Base-by-base conservation (phyloP, 331 rosid genomes). In the Malus hybrid region DNA sequence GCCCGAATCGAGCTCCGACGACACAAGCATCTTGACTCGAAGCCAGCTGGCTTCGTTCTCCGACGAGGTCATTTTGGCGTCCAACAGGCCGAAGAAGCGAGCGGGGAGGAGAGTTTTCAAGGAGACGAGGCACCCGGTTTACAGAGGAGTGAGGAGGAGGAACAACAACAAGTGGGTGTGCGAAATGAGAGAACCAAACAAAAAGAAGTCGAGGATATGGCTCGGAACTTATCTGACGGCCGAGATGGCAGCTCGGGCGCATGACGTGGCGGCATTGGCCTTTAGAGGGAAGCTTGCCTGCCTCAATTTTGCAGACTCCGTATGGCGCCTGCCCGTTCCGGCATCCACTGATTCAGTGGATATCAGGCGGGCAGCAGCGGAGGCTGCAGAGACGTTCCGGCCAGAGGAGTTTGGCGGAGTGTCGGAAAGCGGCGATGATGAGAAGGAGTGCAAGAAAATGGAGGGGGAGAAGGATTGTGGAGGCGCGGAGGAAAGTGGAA, bases 191-290 rank as follows among this genome's bases (percentile, higher is more conserved):
- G 91, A 90, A 16, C 98, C 97, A 0, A 85, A 86, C 52, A 79
- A 82, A 64, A 90, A 88, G 44, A 19, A 63, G 6, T 63, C 88
- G 0, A 86, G 96, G 61, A 86, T 93, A 14, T 93, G 98, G 98
- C 90, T 93, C 3, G 98, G 97, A 15, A 93, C 98, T 0, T 87
- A 88, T 69, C 79, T 78, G 0, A 93, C 89, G 0, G 85, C 96
- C 0, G 93, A 93, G 72, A 93, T 90, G 96, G 98, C 97, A 0
- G 98, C 98, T 0, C 85, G 98, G 3, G 98, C 98, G 0, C 96
- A 93, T 12, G 98, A 93, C 48, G 92, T 93, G 57, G 97, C 98
- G 0, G 93, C 91, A 0, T 77, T 90, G 10, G 84, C 88, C 0
- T 76, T 91, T 4, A 60, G 89, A 0, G 96, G 93, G 0, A 87